Conservation (phyloP, 192 early-diverging fungal species). For the Coemansia sp. region DNA sequence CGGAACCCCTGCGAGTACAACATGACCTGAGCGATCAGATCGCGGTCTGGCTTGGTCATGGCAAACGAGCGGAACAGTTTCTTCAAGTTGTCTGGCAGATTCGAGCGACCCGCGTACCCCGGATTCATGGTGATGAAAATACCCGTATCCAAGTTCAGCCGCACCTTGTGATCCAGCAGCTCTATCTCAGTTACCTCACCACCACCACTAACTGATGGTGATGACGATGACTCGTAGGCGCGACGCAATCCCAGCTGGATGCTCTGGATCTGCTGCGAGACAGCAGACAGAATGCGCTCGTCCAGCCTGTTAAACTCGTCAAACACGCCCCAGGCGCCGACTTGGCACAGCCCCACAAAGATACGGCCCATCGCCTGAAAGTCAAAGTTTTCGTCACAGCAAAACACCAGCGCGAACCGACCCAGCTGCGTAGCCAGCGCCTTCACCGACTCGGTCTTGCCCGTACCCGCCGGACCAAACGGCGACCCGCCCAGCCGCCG, state of each 20-base stretch:
- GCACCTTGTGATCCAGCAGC: conserved; percentile 86
- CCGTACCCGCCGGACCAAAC: conserved; percentile 98
- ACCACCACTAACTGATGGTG: too few relatives aligned
- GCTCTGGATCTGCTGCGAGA: conserved; percentile 99
- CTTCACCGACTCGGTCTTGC: conserved; percentile 99
- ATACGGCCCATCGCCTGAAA: conserved; percentile 99
- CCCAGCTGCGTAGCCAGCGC: conserved; percentile 95
- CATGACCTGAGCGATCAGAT: conserved; percentile 99
- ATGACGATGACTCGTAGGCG: conserved; percentile 11
- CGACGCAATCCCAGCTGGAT: conserved; percentile 93
- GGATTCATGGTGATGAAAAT: conserved; percentile 99
- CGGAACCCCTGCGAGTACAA: conserved; percentile 99
- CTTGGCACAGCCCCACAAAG: conserved; percentile 98
- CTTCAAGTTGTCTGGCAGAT: conserved; percentile 98
- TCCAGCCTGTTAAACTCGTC: conserved; percentile 99
- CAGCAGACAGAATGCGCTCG: conserved; percentile 97
- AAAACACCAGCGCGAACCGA: conserved; percentile 98
- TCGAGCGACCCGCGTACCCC: conserved; percentile 97
- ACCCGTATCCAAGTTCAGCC: conserved; percentile 89
- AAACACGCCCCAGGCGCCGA: conserved; percentile 99
- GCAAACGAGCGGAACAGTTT: conserved; percentile 99
- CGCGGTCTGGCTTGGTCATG: conserved; percentile 98
- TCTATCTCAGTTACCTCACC: conserved; percentile 77
- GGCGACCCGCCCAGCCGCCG: conserved; percentile 93
- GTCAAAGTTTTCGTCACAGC: conserved; percentile 99